These are phyloP conservation scores for Acanthamoeba castellanii DNA, from an alignment of 208 protist genomes.

Conservation along the genomic window DNA sequence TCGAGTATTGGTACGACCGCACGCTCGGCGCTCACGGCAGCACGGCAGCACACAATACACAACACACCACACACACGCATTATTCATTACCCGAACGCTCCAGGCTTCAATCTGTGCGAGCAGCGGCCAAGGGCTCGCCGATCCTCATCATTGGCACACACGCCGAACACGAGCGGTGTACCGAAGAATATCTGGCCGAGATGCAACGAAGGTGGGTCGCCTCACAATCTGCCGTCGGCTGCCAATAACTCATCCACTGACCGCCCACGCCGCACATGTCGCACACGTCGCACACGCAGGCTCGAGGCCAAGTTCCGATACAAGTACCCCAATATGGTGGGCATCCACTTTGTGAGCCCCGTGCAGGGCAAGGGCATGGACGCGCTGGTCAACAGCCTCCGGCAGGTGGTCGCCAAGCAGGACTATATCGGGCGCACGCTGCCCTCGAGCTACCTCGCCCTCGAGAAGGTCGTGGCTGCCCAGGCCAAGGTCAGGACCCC, in stretches of 20 bases:
- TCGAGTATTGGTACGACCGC: slow-evolving; percentile 40
- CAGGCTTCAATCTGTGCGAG: slow-evolving; percentile 38
- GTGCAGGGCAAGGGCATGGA: slow-evolving; percentile 53
- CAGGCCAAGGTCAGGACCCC: not conserved
- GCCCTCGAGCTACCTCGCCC: slow-evolving; percentile 25
- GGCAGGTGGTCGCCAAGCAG: not conserved
- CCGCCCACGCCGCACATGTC: too few species aligned
- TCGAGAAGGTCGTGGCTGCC: slow-evolving; percentile 8
- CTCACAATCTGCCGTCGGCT: too few species aligned
- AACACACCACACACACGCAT: too few species aligned
- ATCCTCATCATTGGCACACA: slow-evolving; percentile 54
- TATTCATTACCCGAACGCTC: too few species aligned
- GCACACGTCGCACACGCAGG: not conserved
- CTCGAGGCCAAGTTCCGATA: not conserved
- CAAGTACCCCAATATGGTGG: not conserved
- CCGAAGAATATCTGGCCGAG: not conserved
- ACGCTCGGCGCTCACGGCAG: too few species aligned
- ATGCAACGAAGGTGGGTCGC: too few species aligned
- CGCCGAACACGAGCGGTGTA: slow-evolving; percentile 26
- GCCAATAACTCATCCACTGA: not conserved
- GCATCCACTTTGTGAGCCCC: slow-evolving; percentile 60
- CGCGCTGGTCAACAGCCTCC: not conserved
- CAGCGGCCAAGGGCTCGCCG: slow-evolving; percentile 8
- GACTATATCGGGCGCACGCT: slow-evolving; percentile 55
- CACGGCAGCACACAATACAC: too few species aligned